Evolutionary conservation across 768 basidiomycete species (phyloP).

Genomic region (Macrolepiota albuminosa): DNA sequence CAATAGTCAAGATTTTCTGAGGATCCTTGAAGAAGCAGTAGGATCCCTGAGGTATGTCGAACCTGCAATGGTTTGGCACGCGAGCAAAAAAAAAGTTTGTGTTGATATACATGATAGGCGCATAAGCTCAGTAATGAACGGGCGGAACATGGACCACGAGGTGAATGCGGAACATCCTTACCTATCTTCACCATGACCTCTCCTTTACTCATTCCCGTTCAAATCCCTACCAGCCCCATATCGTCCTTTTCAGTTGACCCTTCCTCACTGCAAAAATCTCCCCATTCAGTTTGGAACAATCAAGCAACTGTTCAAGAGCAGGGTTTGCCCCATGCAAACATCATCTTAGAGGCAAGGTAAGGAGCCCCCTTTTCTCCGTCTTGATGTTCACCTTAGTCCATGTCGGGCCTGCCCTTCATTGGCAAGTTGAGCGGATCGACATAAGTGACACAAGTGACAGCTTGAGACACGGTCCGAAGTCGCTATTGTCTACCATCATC

Average conservation of each 20-base stretch:
- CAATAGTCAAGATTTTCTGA: neutral
- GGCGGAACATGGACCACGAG: neutral
- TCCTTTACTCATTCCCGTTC: conserved; percentile 9
- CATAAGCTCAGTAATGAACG: neutral
- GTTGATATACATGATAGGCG: neutral
- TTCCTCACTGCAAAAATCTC: conserved; percentile 18
- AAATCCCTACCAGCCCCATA: conserved; percentile 8
- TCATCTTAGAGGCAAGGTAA: conserved; percentile 68
- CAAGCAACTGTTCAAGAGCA: conserved; percentile 47
- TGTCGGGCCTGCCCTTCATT: conserved; percentile 26
- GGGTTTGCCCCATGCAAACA: conserved; percentile 53
- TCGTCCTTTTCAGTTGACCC: conserved; percentile 16
- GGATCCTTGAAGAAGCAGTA: neutral
- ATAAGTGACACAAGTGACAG: conserved; percentile 4
- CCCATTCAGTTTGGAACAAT: conserved; percentile 32
- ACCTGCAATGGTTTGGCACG: conserved; percentile 5
- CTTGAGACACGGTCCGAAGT: conserved; percentile 32
- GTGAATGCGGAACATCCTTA: neutral
- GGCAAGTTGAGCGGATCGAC: conserved; percentile 29
- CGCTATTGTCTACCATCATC: conserved; percentile 17
- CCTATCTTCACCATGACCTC: conserved; percentile 10
- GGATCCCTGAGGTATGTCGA: neutral
- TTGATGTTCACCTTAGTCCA: conserved; percentile 18
- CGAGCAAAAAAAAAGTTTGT: conserved; percentile 6
- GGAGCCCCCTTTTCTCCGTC: conserved; percentile 25